Conservation (phyloP, 2,329 filamentous ascomycete genomes). For the Periconia digitata region DNA sequence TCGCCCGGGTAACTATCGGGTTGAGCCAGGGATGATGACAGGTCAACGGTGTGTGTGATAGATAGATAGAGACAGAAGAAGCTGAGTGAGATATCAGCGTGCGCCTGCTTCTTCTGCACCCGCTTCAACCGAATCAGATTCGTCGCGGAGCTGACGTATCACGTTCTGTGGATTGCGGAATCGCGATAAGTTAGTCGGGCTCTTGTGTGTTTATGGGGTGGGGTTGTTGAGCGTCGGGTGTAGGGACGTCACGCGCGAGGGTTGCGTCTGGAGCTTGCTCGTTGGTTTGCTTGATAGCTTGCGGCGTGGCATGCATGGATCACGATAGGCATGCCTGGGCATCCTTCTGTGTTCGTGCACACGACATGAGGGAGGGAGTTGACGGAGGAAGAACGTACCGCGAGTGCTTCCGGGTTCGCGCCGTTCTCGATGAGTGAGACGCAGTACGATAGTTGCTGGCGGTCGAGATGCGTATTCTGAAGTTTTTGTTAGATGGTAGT, state of each 20-base stretch:
- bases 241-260: constrained; percentile 10
- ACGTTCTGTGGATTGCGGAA: constrained; percentile 43
- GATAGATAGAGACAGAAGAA: neutral
- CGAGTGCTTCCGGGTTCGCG: constrained; percentile 91
- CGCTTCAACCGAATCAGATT: constrained; percentile 37
- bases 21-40: neutral
- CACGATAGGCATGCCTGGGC: too few species aligned
- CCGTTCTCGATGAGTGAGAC: constrained; percentile 97
- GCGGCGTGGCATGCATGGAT: too few species aligned
- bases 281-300: too few species aligned
- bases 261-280: too few species aligned
- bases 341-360: neutral
- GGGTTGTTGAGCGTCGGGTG: neutral
- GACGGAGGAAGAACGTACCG: constrained; percentile 63
- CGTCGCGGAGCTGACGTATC: constrained; percentile 48
- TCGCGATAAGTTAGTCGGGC: constrained; percentile 61
- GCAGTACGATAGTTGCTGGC: constrained; percentile 88
- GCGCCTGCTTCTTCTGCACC: constrained; percentile 27
- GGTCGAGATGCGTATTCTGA: constrained; percentile 91
- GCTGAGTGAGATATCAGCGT: constrained; percentile 13
- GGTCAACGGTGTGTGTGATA: neutral
- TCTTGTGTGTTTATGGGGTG: neutral
- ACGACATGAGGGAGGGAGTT: neutral
- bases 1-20: neutral
- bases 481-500: neutral